Conservation (phyloP, 257 asterid species). For the Linderniella brevidens region DNA sequence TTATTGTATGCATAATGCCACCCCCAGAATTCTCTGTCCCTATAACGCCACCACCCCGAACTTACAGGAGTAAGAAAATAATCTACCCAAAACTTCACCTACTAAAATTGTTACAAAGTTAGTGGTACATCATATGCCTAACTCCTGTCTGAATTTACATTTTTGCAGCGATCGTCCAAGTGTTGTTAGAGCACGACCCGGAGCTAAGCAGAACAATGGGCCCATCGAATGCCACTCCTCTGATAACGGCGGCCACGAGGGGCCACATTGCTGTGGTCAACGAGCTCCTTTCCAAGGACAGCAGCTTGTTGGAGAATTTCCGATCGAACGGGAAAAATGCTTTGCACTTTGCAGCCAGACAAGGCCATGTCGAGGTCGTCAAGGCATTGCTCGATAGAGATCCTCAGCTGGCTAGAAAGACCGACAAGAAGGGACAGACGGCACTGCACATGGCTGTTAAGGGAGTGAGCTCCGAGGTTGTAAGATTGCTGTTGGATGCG, state of each 20-base stretch:
- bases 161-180: constrained; percentile 31
- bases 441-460: constrained; percentile 50
- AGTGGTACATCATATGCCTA: background rate
- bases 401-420: constrained; percentile 33
- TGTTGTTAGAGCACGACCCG: constrained; percentile 36
- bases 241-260: constrained; percentile 36
- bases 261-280: constrained; percentile 40
- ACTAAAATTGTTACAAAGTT: no score
- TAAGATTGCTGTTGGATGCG: constrained; percentile 26
- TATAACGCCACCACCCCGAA: no score
- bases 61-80: no score
- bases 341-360: constrained; percentile 38
- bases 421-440: constrained; percentile 43
- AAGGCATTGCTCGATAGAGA: constrained; percentile 31
- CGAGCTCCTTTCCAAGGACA: constrained; percentile 33
- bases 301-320: constrained; percentile 30
- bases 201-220: constrained; percentile 28
- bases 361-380: constrained; percentile 34
- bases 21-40: no score
- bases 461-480: constrained; percentile 32
- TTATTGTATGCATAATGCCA: no score
- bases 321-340: constrained; percentile 41
- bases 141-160: constrained; percentile 1
- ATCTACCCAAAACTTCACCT: no score
- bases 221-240: constrained; percentile 46